These are phyloP conservation scores for Olyra latifolia DNA, from an alignment of 176 grass and related monocot genomes.

Conservation along the genomic window DNA sequence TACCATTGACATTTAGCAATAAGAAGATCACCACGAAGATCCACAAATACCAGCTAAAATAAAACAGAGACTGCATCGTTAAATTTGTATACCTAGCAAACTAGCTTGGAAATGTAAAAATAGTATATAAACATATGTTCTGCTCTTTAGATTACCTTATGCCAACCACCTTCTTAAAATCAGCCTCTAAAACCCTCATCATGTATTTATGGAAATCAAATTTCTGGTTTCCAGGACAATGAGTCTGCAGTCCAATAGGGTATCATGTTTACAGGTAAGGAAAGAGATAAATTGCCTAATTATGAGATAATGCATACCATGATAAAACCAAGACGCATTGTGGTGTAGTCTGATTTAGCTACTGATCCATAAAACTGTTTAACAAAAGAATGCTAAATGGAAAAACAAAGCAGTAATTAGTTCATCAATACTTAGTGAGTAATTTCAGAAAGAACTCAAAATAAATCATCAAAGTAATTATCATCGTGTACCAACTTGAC, in stretches of 20 bases:
- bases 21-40: slow-evolving; percentile 88
- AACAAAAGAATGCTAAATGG: slow-evolving; percentile 71
- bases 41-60: slow-evolving; percentile 91
- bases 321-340: slow-evolving; percentile 89
- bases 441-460: background rate
- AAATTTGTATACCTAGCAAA: slow-evolving; percentile 10
- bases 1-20: slow-evolving; percentile 93
- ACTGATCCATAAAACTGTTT: slow-evolving; percentile 85
- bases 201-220: slow-evolving; percentile 96
- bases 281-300: slow-evolving; percentile 11
- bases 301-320: slow-evolving; percentile 55
- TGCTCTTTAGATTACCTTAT: slow-evolving; percentile 70
- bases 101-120: slow-evolving; percentile 9
- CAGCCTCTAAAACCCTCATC: slow-evolving; percentile 86
- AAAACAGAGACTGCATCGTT: background rate
- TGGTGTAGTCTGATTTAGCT: slow-evolving; percentile 68
- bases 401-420: slow-evolving; percentile 18
- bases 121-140: background rate
- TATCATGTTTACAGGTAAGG: background rate
- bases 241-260: slow-evolving; percentile 52
- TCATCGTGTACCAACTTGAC: background rate
- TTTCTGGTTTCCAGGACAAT: slow-evolving; percentile 69
- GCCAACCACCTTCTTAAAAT: slow-evolving; percentile 96
- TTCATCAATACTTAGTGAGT: background rate
- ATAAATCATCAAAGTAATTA: background rate